phyloP scores from a whole-genome alignment of 108 stramenopile genomes.

The Nitzschia putrida region DNA sequence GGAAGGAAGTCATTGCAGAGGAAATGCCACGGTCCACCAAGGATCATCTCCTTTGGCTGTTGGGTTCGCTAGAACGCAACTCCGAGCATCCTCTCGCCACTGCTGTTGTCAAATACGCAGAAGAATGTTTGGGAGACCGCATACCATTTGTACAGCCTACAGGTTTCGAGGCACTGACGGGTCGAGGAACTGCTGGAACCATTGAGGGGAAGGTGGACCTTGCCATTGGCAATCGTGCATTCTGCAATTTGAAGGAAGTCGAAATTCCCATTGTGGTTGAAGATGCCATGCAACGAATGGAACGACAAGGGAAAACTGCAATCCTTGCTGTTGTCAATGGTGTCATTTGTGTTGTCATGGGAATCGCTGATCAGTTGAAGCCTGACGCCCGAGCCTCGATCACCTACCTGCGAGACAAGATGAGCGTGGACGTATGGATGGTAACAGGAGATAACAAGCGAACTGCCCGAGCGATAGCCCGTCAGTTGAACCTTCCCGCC shows the following conservation, averaged over 20 bases:
- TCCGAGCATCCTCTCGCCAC: constrained; percentile 84
- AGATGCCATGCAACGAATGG: constrained; percentile 67
- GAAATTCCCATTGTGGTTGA: constrained; percentile 58
- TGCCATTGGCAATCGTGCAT: constrained; percentile 78
- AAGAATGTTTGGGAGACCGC: constrained; percentile 21
- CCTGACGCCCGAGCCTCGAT: constrained; percentile 74
- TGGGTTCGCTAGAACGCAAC: constrained; percentile 77
- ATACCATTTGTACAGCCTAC: constrained; percentile 44
- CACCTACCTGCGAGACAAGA: constrained; percentile 54
- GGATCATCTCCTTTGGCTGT: constrained; percentile 58
- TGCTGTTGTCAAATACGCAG: constrained; percentile 66
- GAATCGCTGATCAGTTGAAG: constrained; percentile 84
- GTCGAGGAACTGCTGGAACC: constrained; percentile 76
- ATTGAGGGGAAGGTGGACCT: constrained; percentile 50
- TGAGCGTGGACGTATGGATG: constrained; percentile 94
- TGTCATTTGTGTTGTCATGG: constrained; percentile 70
- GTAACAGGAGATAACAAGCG: constrained; percentile 93
- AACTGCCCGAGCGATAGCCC: constrained; percentile 88
- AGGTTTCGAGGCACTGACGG: constrained; percentile 58
- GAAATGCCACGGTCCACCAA: constrained; percentile 29
- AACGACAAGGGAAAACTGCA: constrained; percentile 84
- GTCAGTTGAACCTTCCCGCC: constrained; percentile 65
- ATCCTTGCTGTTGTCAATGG: constrained; percentile 77
- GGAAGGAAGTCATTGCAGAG: constrained; percentile 41
- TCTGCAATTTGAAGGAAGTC: constrained; percentile 51